Evolutionary conservation across 257 asterid species (phyloP).

Genomic region (Solanum sitiens): DNA sequence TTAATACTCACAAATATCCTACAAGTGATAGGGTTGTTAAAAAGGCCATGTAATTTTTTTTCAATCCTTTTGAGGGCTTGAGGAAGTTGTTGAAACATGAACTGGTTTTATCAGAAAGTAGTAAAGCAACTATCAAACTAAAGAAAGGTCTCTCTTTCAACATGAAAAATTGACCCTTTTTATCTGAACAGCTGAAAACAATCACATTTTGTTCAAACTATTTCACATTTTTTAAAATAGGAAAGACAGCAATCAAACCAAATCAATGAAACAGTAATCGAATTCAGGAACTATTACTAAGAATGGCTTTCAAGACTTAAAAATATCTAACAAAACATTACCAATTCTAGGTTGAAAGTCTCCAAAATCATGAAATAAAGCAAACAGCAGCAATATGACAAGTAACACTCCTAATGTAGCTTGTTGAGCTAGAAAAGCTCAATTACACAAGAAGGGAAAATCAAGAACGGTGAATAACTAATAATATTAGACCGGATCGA

Average conservation of each 20-base stretch:
- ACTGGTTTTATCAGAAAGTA: constrained; percentile 11
- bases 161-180: constrained; percentile 19
- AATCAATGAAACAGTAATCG: constrained; percentile 9
- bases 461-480: constrained; percentile 13
- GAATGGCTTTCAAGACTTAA: constrained; percentile 6
- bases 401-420: constrained; percentile 14
- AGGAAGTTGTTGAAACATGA: constrained; percentile 16
- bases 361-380: constrained; percentile 13
- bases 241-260: constrained; percentile 14
- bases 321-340: not conserved
- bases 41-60: constrained; percentile 5
- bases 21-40: constrained; percentile 33
- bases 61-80: constrained; percentile 15
- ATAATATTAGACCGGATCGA: constrained; percentile 10
- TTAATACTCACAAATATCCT: constrained; percentile 19
- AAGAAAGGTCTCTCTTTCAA: constrained; percentile 8
- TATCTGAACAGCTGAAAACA: constrained; percentile 12
- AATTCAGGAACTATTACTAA: not conserved
- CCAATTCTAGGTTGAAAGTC: not conserved
- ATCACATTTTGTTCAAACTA: constrained; percentile 5
- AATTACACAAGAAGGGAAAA: constrained; percentile 18
- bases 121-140: constrained; percentile 6
- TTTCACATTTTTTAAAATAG: not conserved
- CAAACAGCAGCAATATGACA: constrained; percentile 5
- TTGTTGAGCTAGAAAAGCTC: constrained; percentile 38